phyloP scores from a whole-genome alignment of 352 stramenopile genomes.

The Phytophthora kernoviae region DNA sequence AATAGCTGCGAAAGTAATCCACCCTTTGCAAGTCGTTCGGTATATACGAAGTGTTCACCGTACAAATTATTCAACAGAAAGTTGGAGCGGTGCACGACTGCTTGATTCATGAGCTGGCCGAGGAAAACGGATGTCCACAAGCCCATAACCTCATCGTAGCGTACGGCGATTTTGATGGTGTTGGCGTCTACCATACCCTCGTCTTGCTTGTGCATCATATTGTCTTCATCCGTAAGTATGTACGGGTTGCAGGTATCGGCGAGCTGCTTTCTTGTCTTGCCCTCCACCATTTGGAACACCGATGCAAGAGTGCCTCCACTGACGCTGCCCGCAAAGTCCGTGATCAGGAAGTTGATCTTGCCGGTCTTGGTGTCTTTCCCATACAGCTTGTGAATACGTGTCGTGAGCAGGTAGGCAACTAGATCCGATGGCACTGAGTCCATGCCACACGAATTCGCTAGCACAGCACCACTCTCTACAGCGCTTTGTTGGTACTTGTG shows the following conservation, averaged over 20 bases:
- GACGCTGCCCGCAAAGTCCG: conserved; percentile 27
- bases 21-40: conserved; percentile 45
- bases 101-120: conserved; percentile 74
- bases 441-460: conserved; percentile 85
- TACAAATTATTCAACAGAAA: conserved; percentile 59
- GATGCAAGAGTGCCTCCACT: conserved; percentile 57
- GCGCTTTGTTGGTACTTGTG: conserved; percentile 55
- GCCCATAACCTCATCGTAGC: conserved; percentile 54
- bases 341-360: conserved; percentile 42
- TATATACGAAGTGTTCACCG: conserved; percentile 51
- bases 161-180: conserved; percentile 19
- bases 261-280: conserved; percentile 17
- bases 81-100: conserved; percentile 69
- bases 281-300: conserved; percentile 24
- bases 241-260: conserved; percentile 34
- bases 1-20: conserved; percentile 33
- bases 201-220: conserved; percentile 20
- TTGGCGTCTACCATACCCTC: conserved; percentile 19
- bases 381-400: neutral
- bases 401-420: conserved; percentile 55
- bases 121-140: conserved; percentile 65
- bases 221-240: conserved; percentile 37
- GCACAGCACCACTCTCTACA: conserved; percentile 60
- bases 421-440: conserved; percentile 87
- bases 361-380: conserved; percentile 40